Evolutionary conservation across 768 basidiomycete genomes (phyloP), one percentile per base, ranked within the genome.

Genomic region (Auriscalpium orientale): DNA sequence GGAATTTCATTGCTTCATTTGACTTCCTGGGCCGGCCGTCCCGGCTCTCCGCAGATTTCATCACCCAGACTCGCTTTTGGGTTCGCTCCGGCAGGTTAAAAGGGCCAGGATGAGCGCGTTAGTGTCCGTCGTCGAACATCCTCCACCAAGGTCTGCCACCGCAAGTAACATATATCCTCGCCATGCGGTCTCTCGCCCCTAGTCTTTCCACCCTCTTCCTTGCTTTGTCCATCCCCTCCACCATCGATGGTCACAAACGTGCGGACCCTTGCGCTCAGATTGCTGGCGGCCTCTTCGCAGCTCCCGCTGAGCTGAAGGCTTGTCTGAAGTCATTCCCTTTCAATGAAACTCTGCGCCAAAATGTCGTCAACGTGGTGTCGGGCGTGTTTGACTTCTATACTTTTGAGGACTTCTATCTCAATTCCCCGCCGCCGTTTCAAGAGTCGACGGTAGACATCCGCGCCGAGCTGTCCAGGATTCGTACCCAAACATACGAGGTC

Each of bases 401-500:
- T 0, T 74, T 72, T 60, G 73, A 74, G 58, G 67, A 68, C 46
- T 73, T 67, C 52, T 74, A 74, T 53, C 52, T 71, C 44, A 59
- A 70, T 36, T 68, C 70, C 5, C 71, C 72, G 2, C 59, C 69
- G 16, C 72, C 72, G 16, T 74, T 73, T 61, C 67, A 73, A 54
- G 69, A 79, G 56, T 81, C 81, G 0, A 84, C 80, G 0, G 67
- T 68, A 12, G 69, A 85, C 61, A 82, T 85, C 49, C 74, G 81
- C 8, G 74, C 72, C 0, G 73, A 75, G 1, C 66, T 85, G 35
- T 69, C 71, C 3, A 70, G 72, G 53, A 76, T 85, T 38, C 79
- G 78, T 57, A 65, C 62, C 2, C 79, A 79, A 4, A 70, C 67
- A 46, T 85, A 76, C 50, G 66, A 65, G 59, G 81, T 80, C 55